These are phyloP conservation scores for Neurospora sp. DNA, from an alignment of 495 filamentous ascomycete genomes.

Conservation along the genomic window DNA sequence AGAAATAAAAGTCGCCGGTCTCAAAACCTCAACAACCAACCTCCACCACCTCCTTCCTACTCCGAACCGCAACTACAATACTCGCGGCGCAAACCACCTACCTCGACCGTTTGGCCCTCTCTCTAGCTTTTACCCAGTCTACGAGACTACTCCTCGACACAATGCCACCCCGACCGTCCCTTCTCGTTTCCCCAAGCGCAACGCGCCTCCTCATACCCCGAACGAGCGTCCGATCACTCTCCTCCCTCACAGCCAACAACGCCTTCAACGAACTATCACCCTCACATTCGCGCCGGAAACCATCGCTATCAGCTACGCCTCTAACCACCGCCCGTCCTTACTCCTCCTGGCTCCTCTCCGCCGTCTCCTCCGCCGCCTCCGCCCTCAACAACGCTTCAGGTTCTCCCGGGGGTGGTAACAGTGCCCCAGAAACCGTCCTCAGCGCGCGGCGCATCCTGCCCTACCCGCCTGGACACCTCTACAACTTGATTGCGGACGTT, in stretches of 20 bases:
- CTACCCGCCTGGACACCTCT: constrained; percentile 60
- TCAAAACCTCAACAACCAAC: neutral
- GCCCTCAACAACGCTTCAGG: neutral
- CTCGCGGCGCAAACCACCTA: neutral
- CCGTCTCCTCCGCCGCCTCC: neutral
- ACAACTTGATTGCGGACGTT: constrained; percentile 75
- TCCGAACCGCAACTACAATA: neutral
- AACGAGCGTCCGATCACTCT: neutral
- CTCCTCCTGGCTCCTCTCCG: neutral
- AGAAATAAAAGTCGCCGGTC: neutral
- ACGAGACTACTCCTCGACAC: neutral
- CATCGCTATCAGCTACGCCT: neutral
- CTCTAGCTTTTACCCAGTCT: neutral
- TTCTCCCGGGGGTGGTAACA: neutral
- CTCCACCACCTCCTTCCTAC: neutral
- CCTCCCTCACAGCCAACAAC: constrained; percentile 1
- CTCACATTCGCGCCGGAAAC: neutral
- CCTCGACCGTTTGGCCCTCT: neutral
- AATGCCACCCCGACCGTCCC: neutral
- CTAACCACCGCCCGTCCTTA: neutral
- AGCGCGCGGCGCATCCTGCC: constrained; percentile 69
- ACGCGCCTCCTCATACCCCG: neutral
- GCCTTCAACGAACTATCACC: neutral
- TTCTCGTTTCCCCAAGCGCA: neutral
- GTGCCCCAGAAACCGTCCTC: constrained; percentile 32